Percentiles rank a stretch among this genome's conserved stretches.
Conservation (phyloP, 352 stramenopile species). For the Blastocystis sp. region DNA sequence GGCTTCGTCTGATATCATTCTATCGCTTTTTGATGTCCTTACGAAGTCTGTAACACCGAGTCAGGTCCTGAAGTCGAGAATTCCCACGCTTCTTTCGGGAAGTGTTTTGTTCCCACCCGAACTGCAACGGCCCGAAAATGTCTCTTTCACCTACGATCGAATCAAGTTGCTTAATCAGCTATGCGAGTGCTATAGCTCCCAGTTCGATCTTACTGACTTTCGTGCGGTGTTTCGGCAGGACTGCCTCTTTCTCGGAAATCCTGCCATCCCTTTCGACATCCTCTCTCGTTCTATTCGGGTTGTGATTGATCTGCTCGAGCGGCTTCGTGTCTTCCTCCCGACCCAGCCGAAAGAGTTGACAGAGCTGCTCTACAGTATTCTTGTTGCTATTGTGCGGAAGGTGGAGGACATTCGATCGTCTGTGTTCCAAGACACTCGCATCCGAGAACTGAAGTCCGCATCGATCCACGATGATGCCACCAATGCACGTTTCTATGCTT, state of each 20-base stretch:
- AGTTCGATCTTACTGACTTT: background rate
- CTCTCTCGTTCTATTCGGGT: background rate
- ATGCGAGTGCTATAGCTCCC: background rate
- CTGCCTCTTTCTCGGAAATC: background rate
- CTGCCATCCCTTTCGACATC: background rate
- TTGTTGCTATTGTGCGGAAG: background rate
- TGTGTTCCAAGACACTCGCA: background rate
- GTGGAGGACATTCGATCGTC: constrained; percentile 13
- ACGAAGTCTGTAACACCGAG: background rate
- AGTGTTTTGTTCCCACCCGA: background rate
- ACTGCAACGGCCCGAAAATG: background rate
- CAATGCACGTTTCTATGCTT: constrained; percentile 40
- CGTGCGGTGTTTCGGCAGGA: background rate
- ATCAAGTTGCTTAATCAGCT: constrained; percentile 1
- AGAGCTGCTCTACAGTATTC: background rate
- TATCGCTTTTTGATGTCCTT: background rate
- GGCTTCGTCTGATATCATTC: background rate
- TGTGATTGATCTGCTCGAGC: background rate
- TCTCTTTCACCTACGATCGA: background rate
- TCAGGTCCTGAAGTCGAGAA: background rate
- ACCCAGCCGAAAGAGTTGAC: background rate
- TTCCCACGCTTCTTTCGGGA: background rate
- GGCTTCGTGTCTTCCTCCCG: background rate
- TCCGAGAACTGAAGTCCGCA: background rate
- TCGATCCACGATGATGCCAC: background rate